Base-by-base conservation (phyloP, 495 filamentous ascomycete species). In the Darksidea phi region DNA sequence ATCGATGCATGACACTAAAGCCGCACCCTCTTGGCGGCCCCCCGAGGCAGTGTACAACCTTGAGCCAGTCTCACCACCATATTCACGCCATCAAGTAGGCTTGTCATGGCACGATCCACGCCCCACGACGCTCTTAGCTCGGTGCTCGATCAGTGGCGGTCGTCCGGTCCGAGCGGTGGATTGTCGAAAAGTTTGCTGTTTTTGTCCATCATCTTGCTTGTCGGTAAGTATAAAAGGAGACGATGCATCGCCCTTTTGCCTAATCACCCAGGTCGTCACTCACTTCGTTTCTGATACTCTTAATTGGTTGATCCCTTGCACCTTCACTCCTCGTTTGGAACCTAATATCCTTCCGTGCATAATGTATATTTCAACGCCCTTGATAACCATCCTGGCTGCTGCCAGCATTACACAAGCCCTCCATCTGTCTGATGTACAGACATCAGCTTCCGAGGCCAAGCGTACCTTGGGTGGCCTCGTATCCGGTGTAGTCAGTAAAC, bases 311-410 rank as follows among this genome's bases (percentile, higher is more conserved):
- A 34, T 21, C 23, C 2, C 2, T 23, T 24, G 20, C 13, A 10
- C 12, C 18, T 12, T 6, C 17, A 37, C 42, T n/a, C 20, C 34
- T 25, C 5, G 8, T 52, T 26, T 5, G 20, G 18, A 11, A 20
- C 20, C 15, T 4, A 43, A n/a, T 20, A 6, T 43, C 41, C 34
- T 2, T 11, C 15, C 43, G 23, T 42, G 1, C 47, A 63, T 52
- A 63, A 63, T 63, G 60, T 63, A 63, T 63, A 51, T 57, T 63
- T 63, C 60, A 63, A 56, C 34, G 17, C 43, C 60, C 24, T 36
- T 62, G 12, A 20, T 65, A 36, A 37, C 41, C 28, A 10, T 65
- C 28, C 43, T 65, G 46, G 62, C 56, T 32, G 26, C 49, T 26
- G 36, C 56, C 25, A 55, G n/a, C 50, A 38, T 38, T 37, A 26